A percentile compares a stretch with the other conserved stretches of the same genome.
Conservation (phyloP, 139 green algal species). For the Tetradesmus lagerheimii region DNA sequence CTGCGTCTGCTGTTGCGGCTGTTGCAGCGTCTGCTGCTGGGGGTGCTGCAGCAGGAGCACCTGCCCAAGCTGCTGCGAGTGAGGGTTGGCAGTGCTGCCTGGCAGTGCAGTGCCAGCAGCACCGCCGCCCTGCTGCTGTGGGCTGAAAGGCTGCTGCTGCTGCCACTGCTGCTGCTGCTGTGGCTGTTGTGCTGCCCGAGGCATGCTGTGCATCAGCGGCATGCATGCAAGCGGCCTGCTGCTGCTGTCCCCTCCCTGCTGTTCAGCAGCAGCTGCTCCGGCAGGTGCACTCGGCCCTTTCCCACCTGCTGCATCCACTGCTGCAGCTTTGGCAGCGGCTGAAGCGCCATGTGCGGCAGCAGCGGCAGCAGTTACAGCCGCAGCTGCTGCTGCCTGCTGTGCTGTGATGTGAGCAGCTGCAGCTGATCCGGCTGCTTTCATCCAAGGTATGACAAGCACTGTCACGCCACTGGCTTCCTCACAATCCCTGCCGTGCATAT, state of each 20-base stretch:
- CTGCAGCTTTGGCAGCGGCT: not conserved
- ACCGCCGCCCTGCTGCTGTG: not conserved
- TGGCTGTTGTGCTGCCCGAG: not conserved
- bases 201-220: not conserved
- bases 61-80: not conserved
- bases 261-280: not conserved
- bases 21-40: not conserved
- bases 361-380: not conserved
- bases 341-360: not conserved
- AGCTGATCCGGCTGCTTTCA: not conserved
- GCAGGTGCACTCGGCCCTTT: not conserved
- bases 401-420: not conserved
- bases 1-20: too few species aligned
- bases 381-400: not conserved
- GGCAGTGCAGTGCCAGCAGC: not conserved
- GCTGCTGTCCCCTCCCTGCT: not conserved
- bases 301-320: not conserved
- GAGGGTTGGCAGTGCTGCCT: not conserved
- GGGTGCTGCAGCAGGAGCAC: not conserved
- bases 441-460: not conserved
- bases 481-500: not conserved
- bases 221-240: not conserved
- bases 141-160: not conserved
- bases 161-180: not conserved
- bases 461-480: not conserved